phyloP scores from a whole-genome alignment of 495 filamentous ascomycete genomes.

The Lophium mytilinum region DNA sequence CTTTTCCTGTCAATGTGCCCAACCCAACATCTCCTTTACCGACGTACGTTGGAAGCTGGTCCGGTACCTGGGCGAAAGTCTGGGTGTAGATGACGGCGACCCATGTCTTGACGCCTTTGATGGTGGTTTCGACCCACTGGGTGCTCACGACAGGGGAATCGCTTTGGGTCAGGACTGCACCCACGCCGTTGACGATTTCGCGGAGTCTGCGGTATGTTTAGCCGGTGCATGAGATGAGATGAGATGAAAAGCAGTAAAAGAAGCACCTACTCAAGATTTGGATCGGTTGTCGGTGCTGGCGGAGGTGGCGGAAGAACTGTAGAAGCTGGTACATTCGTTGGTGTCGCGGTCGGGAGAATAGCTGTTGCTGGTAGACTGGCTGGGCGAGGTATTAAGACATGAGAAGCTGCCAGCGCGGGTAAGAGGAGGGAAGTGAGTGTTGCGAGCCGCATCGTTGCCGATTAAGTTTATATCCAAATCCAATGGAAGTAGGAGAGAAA shows the following conservation, averaged over 20 bases:
- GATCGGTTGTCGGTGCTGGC: neutral
- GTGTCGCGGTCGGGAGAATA: neutral
- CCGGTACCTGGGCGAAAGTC: constrained; percentile 11
- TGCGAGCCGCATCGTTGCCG: constrained; percentile 2
- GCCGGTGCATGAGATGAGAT: neutral
- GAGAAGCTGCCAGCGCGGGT: constrained; percentile 2
- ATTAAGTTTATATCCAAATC: no score
- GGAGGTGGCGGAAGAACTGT: neutral
- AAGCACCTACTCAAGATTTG: neutral
- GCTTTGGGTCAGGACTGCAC: neutral
- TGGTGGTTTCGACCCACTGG: constrained; percentile 24
- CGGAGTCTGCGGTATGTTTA: neutral
- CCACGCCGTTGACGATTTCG: constrained; percentile 2
- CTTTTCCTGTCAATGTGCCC: constrained; percentile 23
- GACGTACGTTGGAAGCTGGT: constrained; percentile 10
- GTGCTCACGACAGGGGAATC: neutral
- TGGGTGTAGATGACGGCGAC: constrained; percentile 18
- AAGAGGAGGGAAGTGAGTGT: constrained; percentile 8
- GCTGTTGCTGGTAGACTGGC: neutral
- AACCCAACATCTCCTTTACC: constrained; percentile 23
- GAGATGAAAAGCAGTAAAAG: neutral
- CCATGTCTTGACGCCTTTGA: constrained; percentile 23
- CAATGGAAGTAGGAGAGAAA: no score
- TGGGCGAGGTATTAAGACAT: constrained; percentile 3
- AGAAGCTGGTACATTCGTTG: neutral